Percentiles rank a stretch among this genome's conserved stretches.
These are phyloP conservation scores for Dissophora globulifera DNA, from an alignment of 192 early-diverging fungal species.

Conservation along the genomic window DNA sequence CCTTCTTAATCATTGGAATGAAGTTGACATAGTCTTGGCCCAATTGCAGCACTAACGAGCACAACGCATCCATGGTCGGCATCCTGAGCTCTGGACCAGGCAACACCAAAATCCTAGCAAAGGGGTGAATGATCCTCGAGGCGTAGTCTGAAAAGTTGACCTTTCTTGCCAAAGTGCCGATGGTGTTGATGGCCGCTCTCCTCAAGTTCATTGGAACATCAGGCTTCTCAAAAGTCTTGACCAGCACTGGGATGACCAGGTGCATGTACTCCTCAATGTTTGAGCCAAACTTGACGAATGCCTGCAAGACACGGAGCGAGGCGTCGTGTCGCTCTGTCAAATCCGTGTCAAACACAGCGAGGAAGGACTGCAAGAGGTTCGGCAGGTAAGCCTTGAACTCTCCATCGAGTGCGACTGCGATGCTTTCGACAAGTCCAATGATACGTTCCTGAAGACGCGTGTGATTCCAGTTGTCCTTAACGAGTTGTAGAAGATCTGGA, in stretches of 20 bases:
- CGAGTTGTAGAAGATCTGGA: conserved; percentile 80
- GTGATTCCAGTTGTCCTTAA: conserved; percentile 81
- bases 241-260: conserved; percentile 86
- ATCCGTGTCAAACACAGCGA: conserved; percentile 88
- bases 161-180: conserved; percentile 77
- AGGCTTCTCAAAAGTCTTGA: conserved; percentile 80
- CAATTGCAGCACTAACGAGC: conserved; percentile 84
- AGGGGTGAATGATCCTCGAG: conserved; percentile 85
- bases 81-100: conserved; percentile 64
- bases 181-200: conserved; percentile 73
- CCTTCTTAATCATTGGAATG: conserved; percentile 87
- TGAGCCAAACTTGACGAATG: conserved; percentile 82
- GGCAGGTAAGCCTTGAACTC: conserved; percentile 90
- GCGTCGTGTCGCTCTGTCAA: conserved; percentile 71
- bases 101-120: conserved; percentile 78
- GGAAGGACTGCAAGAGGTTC: conserved; percentile 80
- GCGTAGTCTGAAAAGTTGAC: conserved; percentile 88
- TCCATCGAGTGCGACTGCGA: conserved; percentile 85
- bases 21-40: conserved; percentile 88
- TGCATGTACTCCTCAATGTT: conserved; percentile 95
- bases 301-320: conserved; percentile 77
- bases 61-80: conserved; percentile 84
- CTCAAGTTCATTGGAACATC: conserved; percentile 71
- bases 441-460: conserved; percentile 85
- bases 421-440: conserved; percentile 85